Conservation (phyloP, 1,284 basidiomycete species). For the Cutaneotrichosporon sp. region DNA sequence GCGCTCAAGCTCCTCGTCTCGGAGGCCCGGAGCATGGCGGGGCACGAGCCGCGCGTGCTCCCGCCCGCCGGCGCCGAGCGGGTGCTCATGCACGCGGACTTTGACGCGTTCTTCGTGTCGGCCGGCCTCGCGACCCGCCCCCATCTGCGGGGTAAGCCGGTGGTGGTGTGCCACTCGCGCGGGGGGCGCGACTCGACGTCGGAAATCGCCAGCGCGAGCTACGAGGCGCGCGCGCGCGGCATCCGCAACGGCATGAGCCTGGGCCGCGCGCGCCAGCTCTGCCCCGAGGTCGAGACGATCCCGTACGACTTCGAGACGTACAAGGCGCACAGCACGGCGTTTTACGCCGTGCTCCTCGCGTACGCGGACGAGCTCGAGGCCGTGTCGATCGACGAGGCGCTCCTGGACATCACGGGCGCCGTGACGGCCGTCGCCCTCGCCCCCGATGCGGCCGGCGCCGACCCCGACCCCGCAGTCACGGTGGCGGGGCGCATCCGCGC, state of each 20-base stretch:
- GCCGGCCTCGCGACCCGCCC: slow-evolving; percentile 78
- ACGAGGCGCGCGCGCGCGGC: slow-evolving; percentile 85
- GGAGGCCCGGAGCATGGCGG: slow-evolving; percentile 61
- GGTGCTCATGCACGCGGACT: slow-evolving; percentile 91
- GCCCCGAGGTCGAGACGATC: slow-evolving; percentile 66
- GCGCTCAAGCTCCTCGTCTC: slow-evolving; percentile 80
- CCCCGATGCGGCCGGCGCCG: slow-evolving; percentile 36
- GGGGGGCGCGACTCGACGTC: slow-evolving; percentile 73
- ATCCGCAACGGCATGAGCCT: slow-evolving; percentile 94
- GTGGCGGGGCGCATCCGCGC: slow-evolving; percentile 79
- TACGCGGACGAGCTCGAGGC: slow-evolving; percentile 91
- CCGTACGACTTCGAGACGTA: slow-evolving; percentile 70
- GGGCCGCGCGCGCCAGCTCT: slow-evolving; percentile 78
- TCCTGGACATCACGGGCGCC: slow-evolving; percentile 80
- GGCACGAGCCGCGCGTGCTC: slow-evolving; percentile 21
- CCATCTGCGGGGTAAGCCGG: slow-evolving; percentile 78
- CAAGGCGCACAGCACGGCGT: slow-evolving; percentile 75
- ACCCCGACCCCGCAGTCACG: slow-evolving; percentile 61
- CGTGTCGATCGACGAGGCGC: slow-evolving; percentile 93
- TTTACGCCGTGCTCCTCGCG: slow-evolving; percentile 88
- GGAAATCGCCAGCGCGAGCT: slow-evolving; percentile 92
- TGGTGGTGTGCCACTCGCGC: slow-evolving; percentile 88
- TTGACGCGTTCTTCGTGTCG: slow-evolving; percentile 96
- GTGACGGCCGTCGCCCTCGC: slow-evolving; percentile 56
- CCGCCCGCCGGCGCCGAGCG: slow-evolving; percentile 53